Evolutionary conservation across 768 basidiomycete genomes (phyloP).

Genomic region (Dendrothele bispora): DNA sequence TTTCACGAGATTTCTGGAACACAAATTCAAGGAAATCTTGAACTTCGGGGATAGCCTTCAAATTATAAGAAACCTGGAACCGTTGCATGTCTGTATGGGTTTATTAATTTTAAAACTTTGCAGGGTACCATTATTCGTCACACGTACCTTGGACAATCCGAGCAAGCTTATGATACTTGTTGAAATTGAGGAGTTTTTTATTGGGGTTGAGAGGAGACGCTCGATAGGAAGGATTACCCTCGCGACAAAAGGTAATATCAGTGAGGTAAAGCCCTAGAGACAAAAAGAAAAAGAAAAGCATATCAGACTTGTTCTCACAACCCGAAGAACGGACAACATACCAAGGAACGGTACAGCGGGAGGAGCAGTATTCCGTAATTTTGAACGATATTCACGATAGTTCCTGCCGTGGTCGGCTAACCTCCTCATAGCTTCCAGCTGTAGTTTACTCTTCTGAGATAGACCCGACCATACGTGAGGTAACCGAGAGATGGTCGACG

Average conservation of each 20-base stretch:
- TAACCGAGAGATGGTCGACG: conserved; percentile 89
- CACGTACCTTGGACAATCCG: conserved; percentile 75
- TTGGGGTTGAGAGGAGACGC: conserved; percentile 72
- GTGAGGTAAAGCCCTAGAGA: conserved; percentile 77
- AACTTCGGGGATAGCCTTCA: conserved; percentile 88
- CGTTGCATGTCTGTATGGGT: conserved; percentile 76
- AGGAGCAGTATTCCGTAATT: conserved; percentile 82
- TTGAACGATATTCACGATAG: conserved; percentile 87
- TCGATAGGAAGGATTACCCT: conserved; percentile 88
- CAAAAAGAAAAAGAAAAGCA: conserved; percentile 11
- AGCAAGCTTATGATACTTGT: conserved; percentile 91
- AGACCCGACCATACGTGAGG: conserved; percentile 92
- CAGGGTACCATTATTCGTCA: neutral
- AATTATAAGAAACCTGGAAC: conserved; percentile 83
- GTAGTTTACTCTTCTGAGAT: conserved; percentile 78
- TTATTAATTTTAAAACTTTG: neutral
- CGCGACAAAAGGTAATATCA: conserved; percentile 92
- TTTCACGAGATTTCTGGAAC: conserved; percentile 73
- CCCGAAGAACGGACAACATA: conserved; percentile 30
- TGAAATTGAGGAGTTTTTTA: conserved; percentile 90
- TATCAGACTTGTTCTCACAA: neutral
- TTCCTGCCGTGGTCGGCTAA: conserved; percentile 91
- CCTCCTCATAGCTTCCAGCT: conserved; percentile 77
- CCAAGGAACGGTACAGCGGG: conserved; percentile 97
- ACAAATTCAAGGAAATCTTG: conserved; percentile 75